phyloP scores from a whole-genome alignment of 1,139 yeast species.

The Spencermartinsiella ligniputridi region DNA sequence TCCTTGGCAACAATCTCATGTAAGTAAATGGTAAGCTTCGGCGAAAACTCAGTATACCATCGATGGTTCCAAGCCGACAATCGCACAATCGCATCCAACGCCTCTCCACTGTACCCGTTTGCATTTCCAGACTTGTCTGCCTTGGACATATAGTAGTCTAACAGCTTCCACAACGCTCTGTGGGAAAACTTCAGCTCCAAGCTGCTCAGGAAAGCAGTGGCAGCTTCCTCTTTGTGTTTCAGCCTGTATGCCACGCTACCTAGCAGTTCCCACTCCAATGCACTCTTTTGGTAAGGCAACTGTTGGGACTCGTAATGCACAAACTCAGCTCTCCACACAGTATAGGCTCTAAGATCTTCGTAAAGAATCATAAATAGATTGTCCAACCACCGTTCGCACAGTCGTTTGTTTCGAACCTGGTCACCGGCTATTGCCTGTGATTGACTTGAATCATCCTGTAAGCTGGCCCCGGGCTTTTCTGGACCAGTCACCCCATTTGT shows the following conservation, averaged over 20 bases:
- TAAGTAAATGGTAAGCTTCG: slow-evolving; percentile 53
- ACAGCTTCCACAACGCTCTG: slow-evolving; percentile 68
- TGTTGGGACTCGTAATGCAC: slow-evolving; percentile 75
- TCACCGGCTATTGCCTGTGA: slow-evolving; percentile 3
- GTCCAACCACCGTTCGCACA: slow-evolving; percentile 95
- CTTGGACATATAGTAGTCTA: slow-evolving; percentile 51
- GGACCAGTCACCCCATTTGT: slow-evolving; percentile 1
- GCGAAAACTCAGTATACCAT: slow-evolving; percentile 92
- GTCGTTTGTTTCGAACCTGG: slow-evolving; percentile 49
- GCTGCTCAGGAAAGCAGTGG: slow-evolving; percentile 73
- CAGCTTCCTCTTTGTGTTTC: slow-evolving; percentile 73
- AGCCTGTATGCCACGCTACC: slow-evolving; percentile 79
- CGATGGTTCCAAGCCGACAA: slow-evolving; percentile 93
- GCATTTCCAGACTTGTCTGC: slow-evolving; percentile 17
- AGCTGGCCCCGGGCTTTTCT: not conserved
- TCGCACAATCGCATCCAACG: slow-evolving; percentile 68
- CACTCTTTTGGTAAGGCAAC: slow-evolving; percentile 68
- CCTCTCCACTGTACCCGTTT: slow-evolving; percentile 30
- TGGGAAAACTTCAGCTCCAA: slow-evolving; percentile 77
- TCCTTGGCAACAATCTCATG: slow-evolving; percentile 65
- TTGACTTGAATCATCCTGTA: not conserved
- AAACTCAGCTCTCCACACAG: slow-evolving; percentile 90
- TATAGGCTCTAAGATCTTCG: slow-evolving; percentile 80
- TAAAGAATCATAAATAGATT: slow-evolving; percentile 79
- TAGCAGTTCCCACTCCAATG: slow-evolving; percentile 90